Evolutionary conservation across 2,329 filamentous ascomycete species (phyloP).

Genomic region (Fusarium nelsonii): DNA sequence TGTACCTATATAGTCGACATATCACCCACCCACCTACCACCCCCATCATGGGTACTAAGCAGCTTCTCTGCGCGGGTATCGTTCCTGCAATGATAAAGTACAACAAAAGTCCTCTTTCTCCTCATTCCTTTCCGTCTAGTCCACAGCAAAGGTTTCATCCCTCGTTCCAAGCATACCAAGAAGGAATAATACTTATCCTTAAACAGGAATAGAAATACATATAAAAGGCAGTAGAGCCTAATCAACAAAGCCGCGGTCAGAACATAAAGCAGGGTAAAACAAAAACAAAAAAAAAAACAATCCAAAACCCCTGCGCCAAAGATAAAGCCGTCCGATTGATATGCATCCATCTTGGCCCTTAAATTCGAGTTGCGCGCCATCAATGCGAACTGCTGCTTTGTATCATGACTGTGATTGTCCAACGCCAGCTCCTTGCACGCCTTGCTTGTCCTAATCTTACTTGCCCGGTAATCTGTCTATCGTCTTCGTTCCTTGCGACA

Average conservation of each 20-base stretch:
- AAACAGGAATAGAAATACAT: slow-evolving; percentile 41
- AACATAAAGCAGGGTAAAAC: background rate
- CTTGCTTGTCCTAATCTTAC: slow-evolving; percentile 33
- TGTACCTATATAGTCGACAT: background rate
- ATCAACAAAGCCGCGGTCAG: slow-evolving; percentile 10
- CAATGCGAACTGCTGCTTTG: slow-evolving; percentile 24
- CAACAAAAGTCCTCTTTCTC: slow-evolving; percentile 41
- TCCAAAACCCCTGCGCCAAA: slow-evolving; percentile 43
- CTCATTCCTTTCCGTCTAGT: slow-evolving; percentile 14
- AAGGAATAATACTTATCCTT: slow-evolving; percentile 4
- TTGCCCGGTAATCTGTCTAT: slow-evolving; percentile 17
- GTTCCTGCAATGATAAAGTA: slow-evolving; percentile 48
- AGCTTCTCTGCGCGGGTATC: slow-evolving; percentile 46
- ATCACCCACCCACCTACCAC: slow-evolving; percentile 1
- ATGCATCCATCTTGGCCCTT: slow-evolving; percentile 37
- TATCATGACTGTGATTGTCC: slow-evolving; percentile 35
- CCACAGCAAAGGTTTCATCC: background rate
- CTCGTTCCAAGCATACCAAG: slow-evolving; percentile 30
- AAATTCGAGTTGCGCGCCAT: slow-evolving; percentile 26
- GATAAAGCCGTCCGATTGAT: slow-evolving; percentile 45
- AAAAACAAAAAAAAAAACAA: slow-evolving; percentile 1
- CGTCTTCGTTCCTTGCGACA: background rate
- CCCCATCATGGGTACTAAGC: slow-evolving; percentile 36
- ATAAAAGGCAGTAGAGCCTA: slow-evolving; percentile 23
- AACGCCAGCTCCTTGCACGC: slow-evolving; percentile 46